Conservation (phyloP, 202 grass and related monocot genomes). For the Digitaria exilis region DNA sequence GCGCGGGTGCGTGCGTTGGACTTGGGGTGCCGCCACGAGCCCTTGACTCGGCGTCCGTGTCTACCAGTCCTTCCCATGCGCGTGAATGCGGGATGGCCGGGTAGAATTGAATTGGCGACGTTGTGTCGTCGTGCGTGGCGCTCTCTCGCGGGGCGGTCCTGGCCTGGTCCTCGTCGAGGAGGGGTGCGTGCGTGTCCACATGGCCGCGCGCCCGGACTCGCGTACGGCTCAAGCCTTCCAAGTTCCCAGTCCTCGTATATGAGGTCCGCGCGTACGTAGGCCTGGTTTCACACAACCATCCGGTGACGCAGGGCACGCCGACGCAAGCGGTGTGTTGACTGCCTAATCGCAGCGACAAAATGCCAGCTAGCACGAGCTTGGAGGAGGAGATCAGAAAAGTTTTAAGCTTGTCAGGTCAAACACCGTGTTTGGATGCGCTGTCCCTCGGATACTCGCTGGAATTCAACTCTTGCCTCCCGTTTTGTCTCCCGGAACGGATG, state of each 20-base stretch:
- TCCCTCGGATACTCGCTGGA: background rate
- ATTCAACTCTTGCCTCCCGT: background rate
- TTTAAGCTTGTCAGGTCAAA: slow-evolving; percentile 2
- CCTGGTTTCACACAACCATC: background rate
- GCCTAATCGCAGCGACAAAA: background rate
- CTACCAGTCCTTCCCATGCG: background rate
- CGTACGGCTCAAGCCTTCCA: background rate
- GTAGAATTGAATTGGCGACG: background rate
- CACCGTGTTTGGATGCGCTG: slow-evolving; percentile 1
- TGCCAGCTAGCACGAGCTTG: background rate
- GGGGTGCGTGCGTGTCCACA: background rate
- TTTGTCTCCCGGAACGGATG: background rate
- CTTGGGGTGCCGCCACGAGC: background rate
- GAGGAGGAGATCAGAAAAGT: no score
- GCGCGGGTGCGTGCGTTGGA: background rate
- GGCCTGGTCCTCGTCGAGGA: background rate
- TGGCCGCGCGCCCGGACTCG: background rate
- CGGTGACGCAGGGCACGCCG: background rate
- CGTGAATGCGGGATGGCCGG: background rate
- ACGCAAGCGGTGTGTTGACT: slow-evolving; percentile 4
- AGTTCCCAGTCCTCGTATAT: slow-evolving; percentile 41
- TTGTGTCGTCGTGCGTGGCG: background rate
- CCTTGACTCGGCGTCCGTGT: background rate
- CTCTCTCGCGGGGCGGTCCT: background rate
- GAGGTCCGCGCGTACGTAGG: background rate